phyloP scores from a whole-genome alignment of 192 early-diverging fungal genomes.

The Umbelopsis isabellina region DNA sequence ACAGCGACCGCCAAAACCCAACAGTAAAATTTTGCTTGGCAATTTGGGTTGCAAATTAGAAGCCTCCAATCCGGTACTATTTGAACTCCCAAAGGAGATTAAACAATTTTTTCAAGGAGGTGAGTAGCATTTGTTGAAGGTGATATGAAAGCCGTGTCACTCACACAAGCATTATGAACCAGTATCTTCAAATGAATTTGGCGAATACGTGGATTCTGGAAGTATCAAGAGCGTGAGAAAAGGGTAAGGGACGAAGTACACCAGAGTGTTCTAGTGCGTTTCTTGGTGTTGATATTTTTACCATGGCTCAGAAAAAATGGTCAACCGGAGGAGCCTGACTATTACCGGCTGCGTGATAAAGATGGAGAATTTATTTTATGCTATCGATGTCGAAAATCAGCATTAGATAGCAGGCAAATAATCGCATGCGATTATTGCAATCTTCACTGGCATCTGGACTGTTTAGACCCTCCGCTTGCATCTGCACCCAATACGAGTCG shows the following conservation, averaged over 20 bases:
- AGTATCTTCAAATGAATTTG: slow-evolving; percentile 47
- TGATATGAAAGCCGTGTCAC: not conserved
- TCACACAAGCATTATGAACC: not conserved
- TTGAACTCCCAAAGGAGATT: slow-evolving; percentile 42
- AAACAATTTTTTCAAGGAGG: slow-evolving; percentile 42
- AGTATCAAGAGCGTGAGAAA: slow-evolving; percentile 39
- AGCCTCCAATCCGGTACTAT: slow-evolving; percentile 44
- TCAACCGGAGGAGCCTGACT: slow-evolving; percentile 32
- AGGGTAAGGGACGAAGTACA: slow-evolving; percentile 15
- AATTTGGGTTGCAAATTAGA: slow-evolving; percentile 45
- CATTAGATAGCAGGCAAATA: slow-evolving; percentile 39
- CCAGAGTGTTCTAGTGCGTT: not conserved
- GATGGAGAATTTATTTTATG: slow-evolving; percentile 44
- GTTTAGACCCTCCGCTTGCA: slow-evolving; percentile 53
- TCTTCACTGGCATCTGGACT: slow-evolving; percentile 59
- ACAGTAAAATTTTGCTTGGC: slow-evolving; percentile 39
- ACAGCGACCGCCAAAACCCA: slow-evolving; percentile 33
- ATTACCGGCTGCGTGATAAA: slow-evolving; percentile 39
- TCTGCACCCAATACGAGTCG: slow-evolving; percentile 43
- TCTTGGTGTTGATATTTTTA: not conserved
- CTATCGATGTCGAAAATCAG: slow-evolving; percentile 47
- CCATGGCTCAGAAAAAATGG: slow-evolving; percentile 29
- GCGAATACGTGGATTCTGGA: slow-evolving; percentile 45
- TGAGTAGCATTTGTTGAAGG: slow-evolving; percentile 6
- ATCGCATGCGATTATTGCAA: slow-evolving; percentile 56